Evolutionary conservation across 768 basidiomycete genomes (phyloP).

Genomic region (Myochromella boudieri): DNA sequence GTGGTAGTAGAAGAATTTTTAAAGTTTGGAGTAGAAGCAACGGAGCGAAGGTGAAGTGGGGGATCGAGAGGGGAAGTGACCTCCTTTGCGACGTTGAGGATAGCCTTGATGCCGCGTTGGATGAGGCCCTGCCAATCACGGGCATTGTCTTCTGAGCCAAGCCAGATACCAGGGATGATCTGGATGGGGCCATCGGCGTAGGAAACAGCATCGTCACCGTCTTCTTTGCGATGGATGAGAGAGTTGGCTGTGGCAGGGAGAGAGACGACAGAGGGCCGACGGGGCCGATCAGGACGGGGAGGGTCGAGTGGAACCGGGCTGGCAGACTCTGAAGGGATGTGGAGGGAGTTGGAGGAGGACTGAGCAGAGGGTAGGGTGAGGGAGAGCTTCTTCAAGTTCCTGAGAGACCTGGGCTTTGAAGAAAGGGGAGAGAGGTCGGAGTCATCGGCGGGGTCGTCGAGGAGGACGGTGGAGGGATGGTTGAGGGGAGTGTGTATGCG

Average conservation of each 20-base stretch:
- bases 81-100: conserved; percentile 94
- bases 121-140: conserved; percentile 74
- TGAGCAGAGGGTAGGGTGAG: conserved; percentile 63
- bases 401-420: conserved; percentile 42
- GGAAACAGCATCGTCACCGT: conserved; percentile 58
- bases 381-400: conserved; percentile 79
- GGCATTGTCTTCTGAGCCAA: conserved; percentile 91
- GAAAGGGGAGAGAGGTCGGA: conserved; percentile 47
- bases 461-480: conserved; percentile 48
- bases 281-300: conserved; percentile 35
- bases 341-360: conserved; percentile 55
- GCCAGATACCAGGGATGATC: conserved; percentile 83
- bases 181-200: conserved; percentile 83
- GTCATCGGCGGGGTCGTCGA: conserved; percentile 54
- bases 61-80: conserved; percentile 72
- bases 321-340: conserved; percentile 32
- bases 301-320: conserved; percentile 30
- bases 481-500: conserved; percentile 57
- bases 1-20: conserved; percentile 36
- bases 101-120: conserved; percentile 71
- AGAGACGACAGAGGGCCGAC: conserved; percentile 73
- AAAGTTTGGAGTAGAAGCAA: conserved; percentile 71
- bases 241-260: conserved; percentile 57
- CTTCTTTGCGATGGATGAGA: conserved; percentile 63
- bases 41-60: conserved; percentile 49